These are phyloP conservation scores for Phlyctochytrium arcticum DNA, from an alignment of 192 early-diverging fungal species.

Conservation along the genomic window DNA sequence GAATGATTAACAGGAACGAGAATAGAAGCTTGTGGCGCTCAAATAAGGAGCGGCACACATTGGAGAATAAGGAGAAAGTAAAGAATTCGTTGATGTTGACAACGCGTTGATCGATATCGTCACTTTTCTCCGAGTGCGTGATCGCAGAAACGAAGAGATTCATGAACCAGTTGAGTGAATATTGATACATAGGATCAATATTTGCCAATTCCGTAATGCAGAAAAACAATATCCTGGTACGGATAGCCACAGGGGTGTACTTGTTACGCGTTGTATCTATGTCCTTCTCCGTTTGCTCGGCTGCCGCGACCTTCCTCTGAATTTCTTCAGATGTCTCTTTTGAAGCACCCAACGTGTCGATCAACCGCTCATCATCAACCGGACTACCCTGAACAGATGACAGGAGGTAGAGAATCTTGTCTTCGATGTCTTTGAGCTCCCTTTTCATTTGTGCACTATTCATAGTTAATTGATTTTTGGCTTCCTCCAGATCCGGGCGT, in stretches of 20 bases:
- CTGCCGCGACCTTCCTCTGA: conserved; percentile 50
- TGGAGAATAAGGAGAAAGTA: conserved; percentile 56
- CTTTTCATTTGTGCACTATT: conserved; percentile 63
- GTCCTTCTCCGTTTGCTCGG: conserved; percentile 59
- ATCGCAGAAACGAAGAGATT: conserved; percentile 57
- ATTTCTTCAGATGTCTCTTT: conserved; percentile 64
- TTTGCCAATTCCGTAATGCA: conserved; percentile 59
- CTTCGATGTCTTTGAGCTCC: conserved; percentile 62
- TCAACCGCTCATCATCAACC: conserved; percentile 58
- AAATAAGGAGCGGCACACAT: conserved; percentile 60
- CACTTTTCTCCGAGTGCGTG: conserved; percentile 53
- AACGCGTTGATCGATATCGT: conserved; percentile 52
- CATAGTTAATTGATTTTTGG: conserved; percentile 54
- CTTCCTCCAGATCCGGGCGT: conserved; percentile 59
- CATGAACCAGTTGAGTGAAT: conserved; percentile 61
- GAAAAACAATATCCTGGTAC: conserved; percentile 57
- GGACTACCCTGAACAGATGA: conserved; percentile 61
- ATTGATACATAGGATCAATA: conserved; percentile 63
- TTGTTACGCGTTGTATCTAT: conserved; percentile 61
- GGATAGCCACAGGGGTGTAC: conserved; percentile 53
- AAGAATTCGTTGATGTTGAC: conserved; percentile 60
- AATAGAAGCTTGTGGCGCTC: conserved; percentile 65
- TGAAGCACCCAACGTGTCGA: conserved; percentile 56
- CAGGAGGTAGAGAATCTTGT: conserved; percentile 58
- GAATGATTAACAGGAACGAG: conserved; percentile 53